These are phyloP conservation scores for Scleroderma citrinum DNA, from an alignment of 768 basidiomycete genomes.

Conservation along the genomic window DNA sequence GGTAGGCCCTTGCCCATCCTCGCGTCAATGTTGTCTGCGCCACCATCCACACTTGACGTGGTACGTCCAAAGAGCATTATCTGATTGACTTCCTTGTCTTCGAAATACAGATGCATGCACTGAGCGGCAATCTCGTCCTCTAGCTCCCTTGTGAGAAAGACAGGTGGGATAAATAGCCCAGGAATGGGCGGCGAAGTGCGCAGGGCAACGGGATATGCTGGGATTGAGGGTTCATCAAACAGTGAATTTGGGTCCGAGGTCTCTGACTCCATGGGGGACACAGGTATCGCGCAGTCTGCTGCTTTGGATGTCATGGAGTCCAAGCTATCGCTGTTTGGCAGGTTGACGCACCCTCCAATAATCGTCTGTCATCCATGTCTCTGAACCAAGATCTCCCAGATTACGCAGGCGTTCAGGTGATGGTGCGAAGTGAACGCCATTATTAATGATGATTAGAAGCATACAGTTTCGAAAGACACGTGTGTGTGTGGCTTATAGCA, in stretches of 20 bases:
- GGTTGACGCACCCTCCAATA: background rate
- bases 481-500: no score
- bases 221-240: constrained; percentile 38
- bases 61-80: constrained; percentile 78
- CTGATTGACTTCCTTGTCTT: constrained; percentile 53
- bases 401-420: background rate
- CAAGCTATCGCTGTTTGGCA: background rate
- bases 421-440: background rate
- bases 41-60: constrained; percentile 6
- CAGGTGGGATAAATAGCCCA: constrained; percentile 55
- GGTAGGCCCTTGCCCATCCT: constrained; percentile 45
- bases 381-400: no score
- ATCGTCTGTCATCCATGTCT: background rate
- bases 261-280: constrained; percentile 8
- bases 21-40: constrained; percentile 10
- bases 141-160: constrained; percentile 46
- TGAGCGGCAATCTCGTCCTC: constrained; percentile 43
- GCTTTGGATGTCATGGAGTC: background rate
- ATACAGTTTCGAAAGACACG: no score
- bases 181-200: constrained; percentile 50
- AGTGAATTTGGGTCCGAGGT: constrained; percentile 37
- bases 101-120: constrained; percentile 57
- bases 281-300: background rate
- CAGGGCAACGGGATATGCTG: constrained; percentile 15
- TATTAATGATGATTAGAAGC: background rate